These are phyloP conservation scores for Laetiporus sulphureus DNA, from an alignment of 1,284 basidiomycete genomes.

Conservation along the genomic window DNA sequence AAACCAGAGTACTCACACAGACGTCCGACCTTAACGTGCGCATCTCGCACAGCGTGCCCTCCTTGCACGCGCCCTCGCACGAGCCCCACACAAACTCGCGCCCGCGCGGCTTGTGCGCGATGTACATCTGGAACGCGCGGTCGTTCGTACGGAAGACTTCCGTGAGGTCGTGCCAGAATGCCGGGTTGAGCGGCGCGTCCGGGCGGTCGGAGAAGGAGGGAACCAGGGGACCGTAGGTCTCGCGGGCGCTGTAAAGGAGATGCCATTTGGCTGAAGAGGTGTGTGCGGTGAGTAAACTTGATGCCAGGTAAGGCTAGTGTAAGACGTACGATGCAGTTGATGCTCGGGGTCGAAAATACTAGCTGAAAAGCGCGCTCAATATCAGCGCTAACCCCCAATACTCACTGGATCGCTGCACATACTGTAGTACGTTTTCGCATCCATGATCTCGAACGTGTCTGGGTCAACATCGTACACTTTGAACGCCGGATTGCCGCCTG, in stretches of 20 bases:
- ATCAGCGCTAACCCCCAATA: too few species aligned
- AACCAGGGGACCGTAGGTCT: constrained; percentile 40
- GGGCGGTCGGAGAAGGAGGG: constrained; percentile 23
- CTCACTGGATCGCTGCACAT: too few species aligned
- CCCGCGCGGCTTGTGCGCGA: constrained; percentile 35
- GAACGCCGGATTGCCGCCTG: constrained; percentile 45
- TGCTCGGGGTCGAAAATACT: constrained; percentile 32
- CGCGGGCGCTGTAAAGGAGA: constrained; percentile 50
- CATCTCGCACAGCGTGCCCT: constrained; percentile 38
- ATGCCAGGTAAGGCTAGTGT: not conserved
- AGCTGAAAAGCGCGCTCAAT: constrained; percentile 18
- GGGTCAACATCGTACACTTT: constrained; percentile 48
- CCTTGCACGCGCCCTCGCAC: constrained; percentile 39
- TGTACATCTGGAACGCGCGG: constrained; percentile 39
- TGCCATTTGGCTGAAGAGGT: constrained; percentile 50
- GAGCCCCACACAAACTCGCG: constrained; percentile 21
- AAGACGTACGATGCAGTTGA: constrained; percentile 28
- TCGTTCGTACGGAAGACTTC: constrained; percentile 46
- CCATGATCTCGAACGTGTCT: constrained; percentile 47
- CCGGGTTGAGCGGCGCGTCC: constrained; percentile 29
- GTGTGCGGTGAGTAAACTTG: too few species aligned
- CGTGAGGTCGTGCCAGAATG: constrained; percentile 58
- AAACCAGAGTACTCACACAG: constrained; percentile 34
- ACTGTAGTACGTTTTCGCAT: constrained; percentile 38
- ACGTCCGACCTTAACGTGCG: constrained; percentile 43